Evolutionary conservation across 2,329 filamentous ascomycete species (phyloP).

Genomic region (Anthostomella pinea): DNA sequence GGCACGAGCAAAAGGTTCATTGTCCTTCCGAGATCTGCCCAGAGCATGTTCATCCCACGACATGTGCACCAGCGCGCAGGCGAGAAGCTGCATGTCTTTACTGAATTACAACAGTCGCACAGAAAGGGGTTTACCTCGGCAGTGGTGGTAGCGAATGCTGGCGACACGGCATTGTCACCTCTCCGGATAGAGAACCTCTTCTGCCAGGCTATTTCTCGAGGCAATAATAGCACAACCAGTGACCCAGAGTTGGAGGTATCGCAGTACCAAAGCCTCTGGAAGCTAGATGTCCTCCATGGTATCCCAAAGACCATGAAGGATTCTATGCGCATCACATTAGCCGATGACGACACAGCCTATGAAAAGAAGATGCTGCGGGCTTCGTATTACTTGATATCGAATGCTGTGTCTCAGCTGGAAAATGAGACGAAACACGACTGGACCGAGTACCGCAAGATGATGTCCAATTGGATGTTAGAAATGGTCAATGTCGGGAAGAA

Average conservation of each 20-base stretch:
- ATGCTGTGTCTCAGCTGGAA: constrained; percentile 4
- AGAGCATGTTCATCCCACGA: not conserved
- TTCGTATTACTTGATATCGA: constrained; percentile 5
- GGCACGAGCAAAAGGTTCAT: not conserved
- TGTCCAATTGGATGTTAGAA: constrained; percentile 9
- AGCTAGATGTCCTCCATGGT: not conserved
- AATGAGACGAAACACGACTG: not conserved
- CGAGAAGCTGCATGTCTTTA: not conserved
- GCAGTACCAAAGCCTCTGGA: constrained; percentile 6
- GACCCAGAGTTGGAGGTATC: too few species aligned
- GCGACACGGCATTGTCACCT: not conserved
- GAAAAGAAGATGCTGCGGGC: constrained; percentile 3
- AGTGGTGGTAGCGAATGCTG: not conserved
- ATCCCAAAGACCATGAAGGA: not conserved
- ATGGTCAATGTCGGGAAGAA: not conserved
- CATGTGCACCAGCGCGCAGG: not conserved
- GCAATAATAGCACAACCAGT: not conserved
- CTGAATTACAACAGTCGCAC: not conserved
- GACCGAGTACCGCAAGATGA: constrained; percentile 1
- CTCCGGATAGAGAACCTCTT: constrained; percentile 2
- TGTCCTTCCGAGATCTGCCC: constrained; percentile 2
- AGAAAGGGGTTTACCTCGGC: not conserved
- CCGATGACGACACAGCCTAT: not conserved
- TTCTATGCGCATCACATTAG: not conserved
- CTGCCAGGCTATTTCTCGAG: constrained; percentile 3